Evolutionary conservation across 148 eudicot genomes (phyloP), one percentile per base, ranked within the genome.

Genomic region (Vaccinium macrocarpon): DNA sequence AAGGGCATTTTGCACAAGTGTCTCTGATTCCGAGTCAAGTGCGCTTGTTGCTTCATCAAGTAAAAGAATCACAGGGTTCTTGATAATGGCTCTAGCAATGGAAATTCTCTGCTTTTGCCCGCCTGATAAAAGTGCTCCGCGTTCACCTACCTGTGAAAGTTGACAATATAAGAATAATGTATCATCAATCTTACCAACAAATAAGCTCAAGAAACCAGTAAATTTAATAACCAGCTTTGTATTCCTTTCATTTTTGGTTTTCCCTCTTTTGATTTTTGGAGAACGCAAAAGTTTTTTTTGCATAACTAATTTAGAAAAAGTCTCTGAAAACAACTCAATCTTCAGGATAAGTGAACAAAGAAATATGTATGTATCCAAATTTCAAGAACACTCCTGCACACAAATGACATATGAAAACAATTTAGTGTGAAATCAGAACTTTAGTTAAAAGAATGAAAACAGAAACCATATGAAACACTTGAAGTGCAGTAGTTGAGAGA

Each of bases 21-120:
- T 42, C 46, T 42, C 46, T 42, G 46, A 42, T 42, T 42, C 38
- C 2, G 98, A 91, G 55, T 96, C 98, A n/a, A 96, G 91, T 38
- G 98, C 98, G 84, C 98, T 96, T 77, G 98, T 96, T 35, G 98
- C 98, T 91, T 96, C 98, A 81, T 96, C 98, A 2, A 96, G 94
- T 52, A 96, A 89, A 50, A 96, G 95, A 86, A 96, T 94, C 27
- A 87, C 90, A 29, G 98, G 98, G 88, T 96, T 96, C 86, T 91
- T 93, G 76, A 96, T 91, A 13, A 93, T 91, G 46, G 99, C 99
- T 78, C 99, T 90, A 23, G 99, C 95, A 12, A 96, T 96, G 49
- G 99, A 95, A 10, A 96, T 96, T 74, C 99, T 66, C 81, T 96
- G 99, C 92, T 96, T 96, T 80, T 96, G 99, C 25, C 99, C 99